phyloP scores from a whole-genome alignment of 768 basidiomycete species.

The Rhodotorula diobovata region DNA sequence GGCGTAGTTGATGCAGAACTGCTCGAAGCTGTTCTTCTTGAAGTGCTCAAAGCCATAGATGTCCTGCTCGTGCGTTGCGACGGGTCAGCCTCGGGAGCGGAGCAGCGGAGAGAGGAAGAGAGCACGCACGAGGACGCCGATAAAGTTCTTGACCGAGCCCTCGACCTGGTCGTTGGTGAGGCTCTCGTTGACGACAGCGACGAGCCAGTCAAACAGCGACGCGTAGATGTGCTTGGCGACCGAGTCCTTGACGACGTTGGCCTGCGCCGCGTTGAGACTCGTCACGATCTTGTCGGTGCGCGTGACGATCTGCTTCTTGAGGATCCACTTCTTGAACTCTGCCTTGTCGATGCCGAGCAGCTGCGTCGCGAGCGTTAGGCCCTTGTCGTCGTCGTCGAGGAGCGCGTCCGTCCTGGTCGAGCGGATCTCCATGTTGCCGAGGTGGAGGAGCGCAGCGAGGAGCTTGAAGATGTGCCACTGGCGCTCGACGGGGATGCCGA shows the following conservation, averaged over 20 bases:
- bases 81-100: neutral
- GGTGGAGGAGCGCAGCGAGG: conserved; percentile 84
- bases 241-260: conserved; percentile 87
- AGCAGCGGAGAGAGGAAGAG: conserved; percentile 55
- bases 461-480: conserved; percentile 94
- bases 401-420: conserved; percentile 73
- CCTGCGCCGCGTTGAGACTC: conserved; percentile 75
- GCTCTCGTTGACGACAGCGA: conserved; percentile 94
- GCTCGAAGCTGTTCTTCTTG: conserved; percentile 58
- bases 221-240: conserved; percentile 99
- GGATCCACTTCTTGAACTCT: conserved; percentile 98
- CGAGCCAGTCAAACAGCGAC: conserved; percentile 97
- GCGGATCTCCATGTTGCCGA: conserved; percentile 94
- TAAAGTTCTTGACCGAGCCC: conserved; percentile 77
- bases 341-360: conserved; percentile 82
- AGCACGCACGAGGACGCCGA: conserved; percentile 91
- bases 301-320: conserved; percentile 95
- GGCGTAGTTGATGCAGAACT: conserved; percentile 99
- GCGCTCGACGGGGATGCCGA: conserved; percentile 94
- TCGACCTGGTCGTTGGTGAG: conserved; percentile 91
- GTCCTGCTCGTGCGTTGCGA: neutral
- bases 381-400: conserved; percentile 75
- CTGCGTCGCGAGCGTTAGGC: conserved; percentile 72
- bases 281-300: conserved; percentile 94
- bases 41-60: conserved; percentile 53